A percentile compares a stretch with the other conserved stretches of the same genome.
phyloP scores from a whole-genome alignment of 192 early-diverging fungal species.

The Fimicolochytrium jonesii region DNA sequence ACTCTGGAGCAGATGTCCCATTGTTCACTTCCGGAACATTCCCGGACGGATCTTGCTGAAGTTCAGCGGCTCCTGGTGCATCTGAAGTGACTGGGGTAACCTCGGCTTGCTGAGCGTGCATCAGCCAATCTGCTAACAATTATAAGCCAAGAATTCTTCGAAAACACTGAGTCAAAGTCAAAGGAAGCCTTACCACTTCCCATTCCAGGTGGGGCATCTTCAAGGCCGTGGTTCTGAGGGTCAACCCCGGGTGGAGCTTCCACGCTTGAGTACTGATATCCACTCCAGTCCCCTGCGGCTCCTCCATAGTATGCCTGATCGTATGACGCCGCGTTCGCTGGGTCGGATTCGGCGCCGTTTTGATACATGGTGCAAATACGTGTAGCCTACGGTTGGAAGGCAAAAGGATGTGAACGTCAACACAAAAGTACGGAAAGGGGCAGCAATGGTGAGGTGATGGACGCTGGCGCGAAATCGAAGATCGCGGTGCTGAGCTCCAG shows the following conservation, averaged over 20 bases:
- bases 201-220: background rate
- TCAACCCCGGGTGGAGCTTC: conserved; percentile 5
- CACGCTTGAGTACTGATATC: background rate
- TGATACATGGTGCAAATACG: too few species aligned
- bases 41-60: too few species aligned
- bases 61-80: background rate
- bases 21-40: background rate
- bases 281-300: background rate
- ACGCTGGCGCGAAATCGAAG: too few species aligned
- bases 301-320: conserved; percentile 11
- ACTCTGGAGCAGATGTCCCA: background rate
- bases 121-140: background rate
- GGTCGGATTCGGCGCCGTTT: too few species aligned
- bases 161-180: background rate
- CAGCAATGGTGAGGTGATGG: too few species aligned
- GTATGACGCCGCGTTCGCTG: too few species aligned
- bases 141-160: background rate
- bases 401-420: too few species aligned
- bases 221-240: background rate
- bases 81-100: background rate
- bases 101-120: background rate
- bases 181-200: background rate
- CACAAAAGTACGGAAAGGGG: too few species aligned
- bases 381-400: too few species aligned
- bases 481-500: too few species aligned